Evolutionary conservation across 225 moss, liverwort and hornwort species (phyloP).

Genomic region (Lunularia cruciata): DNA sequence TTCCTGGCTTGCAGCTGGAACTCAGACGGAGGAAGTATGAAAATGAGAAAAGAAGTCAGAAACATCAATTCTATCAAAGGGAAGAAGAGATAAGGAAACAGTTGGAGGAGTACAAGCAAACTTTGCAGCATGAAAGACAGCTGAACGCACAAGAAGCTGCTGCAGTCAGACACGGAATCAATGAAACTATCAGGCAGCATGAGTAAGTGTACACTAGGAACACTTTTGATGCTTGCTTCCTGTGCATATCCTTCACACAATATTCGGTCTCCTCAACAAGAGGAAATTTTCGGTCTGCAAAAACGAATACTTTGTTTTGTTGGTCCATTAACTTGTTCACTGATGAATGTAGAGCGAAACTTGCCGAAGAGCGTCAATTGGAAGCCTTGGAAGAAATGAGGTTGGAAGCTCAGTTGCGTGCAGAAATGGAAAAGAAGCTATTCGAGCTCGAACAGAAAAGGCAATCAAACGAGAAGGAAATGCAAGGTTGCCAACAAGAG

Average conservation of each 20-base stretch:
- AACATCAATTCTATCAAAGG: slow-evolving; percentile 17
- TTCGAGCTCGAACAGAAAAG: slow-evolving; percentile 33
- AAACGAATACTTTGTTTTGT: not conserved
- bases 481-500: slow-evolving; percentile 43
- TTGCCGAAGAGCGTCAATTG: slow-evolving; percentile 24
- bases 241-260: not conserved
- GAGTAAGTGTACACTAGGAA: slow-evolving; percentile 12
- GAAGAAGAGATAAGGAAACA: slow-evolving; percentile 33
- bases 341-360: slow-evolving; percentile 15
- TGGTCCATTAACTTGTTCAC: too few relatives aligned
- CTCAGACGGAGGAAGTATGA: slow-evolving; percentile 24
- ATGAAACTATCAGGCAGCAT: slow-evolving; percentile 35
- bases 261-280: too few relatives aligned
- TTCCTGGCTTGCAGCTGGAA: slow-evolving; percentile 20
- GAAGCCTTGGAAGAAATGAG: slow-evolving; percentile 36
- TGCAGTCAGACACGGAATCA: slow-evolving; percentile 34
- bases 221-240: not conserved
- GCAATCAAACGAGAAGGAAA: slow-evolving; percentile 29
- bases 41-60: slow-evolving; percentile 28
- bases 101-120: slow-evolving; percentile 35
- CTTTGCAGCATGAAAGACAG: slow-evolving; percentile 25
- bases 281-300: not conserved
- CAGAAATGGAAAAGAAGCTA: slow-evolving; percentile 39
- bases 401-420: slow-evolving; percentile 34
- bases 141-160: slow-evolving; percentile 21